Evolutionary conservation across 345 rosid genomes (phyloP).

Genomic region (Syzygium oleosum): DNA sequence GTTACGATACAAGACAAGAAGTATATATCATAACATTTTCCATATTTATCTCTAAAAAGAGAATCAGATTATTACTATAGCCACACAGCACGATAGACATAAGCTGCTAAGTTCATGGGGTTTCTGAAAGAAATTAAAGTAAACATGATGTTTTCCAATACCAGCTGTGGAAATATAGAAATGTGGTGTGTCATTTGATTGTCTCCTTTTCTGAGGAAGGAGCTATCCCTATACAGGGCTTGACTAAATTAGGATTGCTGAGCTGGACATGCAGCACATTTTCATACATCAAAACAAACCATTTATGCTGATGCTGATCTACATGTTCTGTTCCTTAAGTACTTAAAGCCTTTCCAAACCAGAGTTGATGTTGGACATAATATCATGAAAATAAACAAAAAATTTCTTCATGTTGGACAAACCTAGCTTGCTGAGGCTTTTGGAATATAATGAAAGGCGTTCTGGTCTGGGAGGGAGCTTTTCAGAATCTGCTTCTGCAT

Average conservation of each 20-base stretch:
- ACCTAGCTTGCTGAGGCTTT: constrained; percentile 57
- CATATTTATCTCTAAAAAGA: not conserved
- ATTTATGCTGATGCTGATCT: not conserved
- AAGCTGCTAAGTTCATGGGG: not conserved
- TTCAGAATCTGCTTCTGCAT: constrained; percentile 14
- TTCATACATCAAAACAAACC: not conserved
- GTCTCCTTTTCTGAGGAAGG: not conserved
- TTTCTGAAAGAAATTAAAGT: not conserved
- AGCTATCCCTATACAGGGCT: not conserved
- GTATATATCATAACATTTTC: not conserved
- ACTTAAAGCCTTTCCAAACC: not conserved
- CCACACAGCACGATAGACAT: not conserved
- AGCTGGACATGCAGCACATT: not conserved
- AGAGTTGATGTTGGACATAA: not conserved
- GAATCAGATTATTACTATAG: not conserved
- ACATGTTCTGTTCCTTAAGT: not conserved
- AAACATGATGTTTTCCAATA: not conserved
- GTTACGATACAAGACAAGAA: not conserved
- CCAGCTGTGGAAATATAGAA: not conserved
- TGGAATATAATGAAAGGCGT: constrained; percentile 56
- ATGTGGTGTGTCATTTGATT: not conserved
- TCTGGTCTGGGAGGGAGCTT: constrained; percentile 58
- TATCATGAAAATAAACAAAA: not conserved
- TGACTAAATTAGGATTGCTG: not conserved
- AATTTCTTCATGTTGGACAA: not conserved